Conservation (phyloP, 2,329 filamentous ascomycete species). For the Pseudopithomyces chartarum region DNA sequence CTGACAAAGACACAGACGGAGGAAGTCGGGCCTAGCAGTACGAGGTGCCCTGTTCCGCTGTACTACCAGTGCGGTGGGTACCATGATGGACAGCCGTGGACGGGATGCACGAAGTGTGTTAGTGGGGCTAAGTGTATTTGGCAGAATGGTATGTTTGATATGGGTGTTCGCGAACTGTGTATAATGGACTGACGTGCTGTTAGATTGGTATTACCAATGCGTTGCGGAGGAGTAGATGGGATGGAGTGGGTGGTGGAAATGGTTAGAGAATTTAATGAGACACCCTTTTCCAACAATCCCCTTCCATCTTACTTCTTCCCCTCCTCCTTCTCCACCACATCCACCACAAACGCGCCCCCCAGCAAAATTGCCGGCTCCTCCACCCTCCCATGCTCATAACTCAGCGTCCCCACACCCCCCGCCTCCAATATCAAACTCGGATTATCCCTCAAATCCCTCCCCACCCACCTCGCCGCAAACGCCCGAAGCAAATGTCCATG, state of each 20-base stretch:
- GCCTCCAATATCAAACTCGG: conserved; percentile 81
- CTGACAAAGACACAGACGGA: conserved; percentile 17
- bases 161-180: neutral
- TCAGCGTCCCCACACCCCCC: conserved; percentile 57
- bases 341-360: conserved; percentile 57
- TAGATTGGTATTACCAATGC: conserved; percentile 37
- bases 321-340: conserved; percentile 51
- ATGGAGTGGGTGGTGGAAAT: neutral
- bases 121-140: conserved; percentile 29
- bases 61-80: conserved; percentile 39
- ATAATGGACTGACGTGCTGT: neutral
- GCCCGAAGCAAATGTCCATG: conserved; percentile 89
- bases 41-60: conserved; percentile 34
- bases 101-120: conserved; percentile 33
- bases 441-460: conserved; percentile 73
- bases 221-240: conserved; percentile 24
- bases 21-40: conserved; percentile 33
- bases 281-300: too few relatives aligned
- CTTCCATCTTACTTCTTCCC: too few relatives aligned
- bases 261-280: too few relatives aligned
- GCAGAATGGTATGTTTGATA: conserved; percentile 37
- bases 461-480: conserved; percentile 85
- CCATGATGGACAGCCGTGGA: conserved; percentile 30
- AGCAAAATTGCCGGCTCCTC: conserved; percentile 58
- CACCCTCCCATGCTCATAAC: conserved; percentile 56